Evolutionary conservation across 345 rosid species (phyloP).

Genomic region (Eucalyptus curtisii): DNA sequence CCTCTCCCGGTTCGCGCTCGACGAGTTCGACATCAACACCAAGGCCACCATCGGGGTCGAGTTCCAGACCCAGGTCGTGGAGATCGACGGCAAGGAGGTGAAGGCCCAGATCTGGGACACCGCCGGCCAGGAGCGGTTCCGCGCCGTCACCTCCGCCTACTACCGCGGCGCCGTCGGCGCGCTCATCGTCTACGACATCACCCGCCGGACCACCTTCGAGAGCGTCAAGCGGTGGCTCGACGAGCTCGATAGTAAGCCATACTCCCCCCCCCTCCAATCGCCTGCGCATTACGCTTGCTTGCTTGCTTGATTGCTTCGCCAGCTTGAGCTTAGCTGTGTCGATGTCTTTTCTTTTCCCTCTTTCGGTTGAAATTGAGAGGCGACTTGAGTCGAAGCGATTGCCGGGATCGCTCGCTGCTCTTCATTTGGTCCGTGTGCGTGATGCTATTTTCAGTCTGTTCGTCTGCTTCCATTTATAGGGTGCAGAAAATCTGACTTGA

Average conservation of each 20-base stretch:
- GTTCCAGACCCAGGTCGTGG: slow-evolving; percentile 76
- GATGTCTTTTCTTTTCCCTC: not conserved
- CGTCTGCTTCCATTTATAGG: not conserved
- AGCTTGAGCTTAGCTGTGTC: not conserved
- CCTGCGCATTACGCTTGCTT: not conserved
- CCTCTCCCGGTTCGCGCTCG: slow-evolving; percentile 62
- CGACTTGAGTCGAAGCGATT: not conserved
- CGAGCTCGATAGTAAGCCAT: slow-evolving; percentile 59
- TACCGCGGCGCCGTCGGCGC: slow-evolving; percentile 96
- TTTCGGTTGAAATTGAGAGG: not conserved
- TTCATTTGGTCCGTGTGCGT: not conserved
- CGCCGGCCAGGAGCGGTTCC: slow-evolving; percentile 93
- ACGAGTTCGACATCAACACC: slow-evolving; percentile 80
- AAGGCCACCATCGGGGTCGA: slow-evolving; percentile 95
- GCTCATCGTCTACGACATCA: slow-evolving; percentile 82
- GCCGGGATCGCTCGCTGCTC: not conserved
- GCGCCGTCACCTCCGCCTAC: slow-evolving; percentile 94
- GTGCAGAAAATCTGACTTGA: not conserved
- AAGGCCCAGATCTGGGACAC: slow-evolving; percentile 99
- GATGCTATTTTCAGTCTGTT: not conserved
- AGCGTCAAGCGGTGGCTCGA: slow-evolving; percentile 89
- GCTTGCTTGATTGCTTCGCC: not conserved
- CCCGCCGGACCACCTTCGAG: slow-evolving; percentile 56
- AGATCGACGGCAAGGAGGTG: slow-evolving; percentile 81
- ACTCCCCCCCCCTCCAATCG: not conserved